These are phyloP conservation scores for Eucommia ulmoides DNA, from an alignment of 257 asterid genomes.

Conservation along the genomic window DNA sequence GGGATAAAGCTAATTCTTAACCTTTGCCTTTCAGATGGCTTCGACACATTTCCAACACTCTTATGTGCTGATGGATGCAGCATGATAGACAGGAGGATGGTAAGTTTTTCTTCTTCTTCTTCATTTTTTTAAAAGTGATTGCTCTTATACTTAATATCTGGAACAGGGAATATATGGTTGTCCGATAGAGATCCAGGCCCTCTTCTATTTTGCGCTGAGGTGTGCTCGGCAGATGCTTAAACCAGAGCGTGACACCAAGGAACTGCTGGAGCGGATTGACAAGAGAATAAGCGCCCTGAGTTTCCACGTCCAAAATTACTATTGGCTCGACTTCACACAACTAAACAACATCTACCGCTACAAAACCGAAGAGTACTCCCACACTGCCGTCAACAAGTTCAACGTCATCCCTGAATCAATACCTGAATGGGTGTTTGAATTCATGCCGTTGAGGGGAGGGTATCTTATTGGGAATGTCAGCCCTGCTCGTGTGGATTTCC, in stretches of 20 bases:
- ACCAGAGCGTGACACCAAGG: slow-evolving; percentile 39
- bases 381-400: slow-evolving; percentile 58
- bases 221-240: slow-evolving; percentile 50
- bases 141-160: slow-evolving; percentile 9
- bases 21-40: slow-evolving; percentile 57
- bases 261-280: slow-evolving; percentile 45
- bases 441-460: slow-evolving; percentile 52
- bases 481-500: slow-evolving; percentile 55
- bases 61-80: slow-evolving; percentile 62
- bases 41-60: slow-evolving; percentile 57
- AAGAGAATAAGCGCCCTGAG: slow-evolving; percentile 48
- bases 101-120: slow-evolving; percentile 6
- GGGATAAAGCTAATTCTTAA: slow-evolving; percentile 47
- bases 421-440: slow-evolving; percentile 51
- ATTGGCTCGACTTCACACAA: slow-evolving; percentile 58
- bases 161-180: slow-evolving; percentile 48
- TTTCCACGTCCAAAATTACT: slow-evolving; percentile 41
- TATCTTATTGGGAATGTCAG: slow-evolving; percentile 48
- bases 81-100: slow-evolving; percentile 66
- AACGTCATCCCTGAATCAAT: slow-evolving; percentile 51
- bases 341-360: slow-evolving; percentile 56
- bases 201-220: slow-evolving; percentile 50
- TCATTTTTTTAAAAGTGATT: background rate
- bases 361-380: slow-evolving; percentile 55
- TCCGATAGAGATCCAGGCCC: slow-evolving; percentile 64